Percentiles rank a stretch among this genome's conserved stretches.
Evolutionary conservation across 1,284 basidiomycete genomes (phyloP).

Genomic region (Fomitopsis schrenkii): DNA sequence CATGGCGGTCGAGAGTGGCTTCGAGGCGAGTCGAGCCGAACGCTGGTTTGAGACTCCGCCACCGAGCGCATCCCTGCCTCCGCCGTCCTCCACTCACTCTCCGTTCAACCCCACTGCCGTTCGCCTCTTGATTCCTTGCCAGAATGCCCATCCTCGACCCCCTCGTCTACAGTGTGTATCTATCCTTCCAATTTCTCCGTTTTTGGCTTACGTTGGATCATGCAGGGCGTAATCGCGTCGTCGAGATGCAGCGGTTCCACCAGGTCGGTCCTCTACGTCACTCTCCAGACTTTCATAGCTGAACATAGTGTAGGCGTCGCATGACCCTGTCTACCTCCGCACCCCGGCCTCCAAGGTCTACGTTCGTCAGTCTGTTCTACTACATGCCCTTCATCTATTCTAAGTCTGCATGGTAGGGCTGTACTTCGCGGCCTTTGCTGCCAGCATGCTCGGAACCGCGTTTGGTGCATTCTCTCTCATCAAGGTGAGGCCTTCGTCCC

Average conservation of each 20-base stretch:
- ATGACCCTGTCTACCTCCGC: slow-evolving; percentile 42
- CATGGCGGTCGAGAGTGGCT: slow-evolving; percentile 18
- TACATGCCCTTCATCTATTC: neutral
- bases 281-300: neutral
- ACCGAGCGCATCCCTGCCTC: slow-evolving; percentile 14
- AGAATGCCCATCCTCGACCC: slow-evolving; percentile 46
- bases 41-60: slow-evolving; percentile 25
- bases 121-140: slow-evolving; percentile 7
- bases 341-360: slow-evolving; percentile 44
- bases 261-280: slow-evolving; percentile 44
- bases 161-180: slow-evolving; percentile 42
- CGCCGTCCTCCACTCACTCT: slow-evolving; percentile 10
- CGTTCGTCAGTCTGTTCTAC: slow-evolving; percentile 33
- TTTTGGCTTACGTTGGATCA: neutral
- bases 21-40: slow-evolving; percentile 25
- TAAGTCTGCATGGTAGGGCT: slow-evolving; percentile 34
- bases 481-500: slow-evolving; percentile 35
- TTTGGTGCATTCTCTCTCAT: slow-evolving; percentile 48
- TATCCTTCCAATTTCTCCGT: neutral
- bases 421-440: slow-evolving; percentile 50
- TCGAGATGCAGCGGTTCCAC: slow-evolving; percentile 58
- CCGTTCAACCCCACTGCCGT: slow-evolving; percentile 16
- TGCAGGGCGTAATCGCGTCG: slow-evolving; percentile 59
- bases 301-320: slow-evolving; percentile 27
- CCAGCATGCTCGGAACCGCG: slow-evolving; percentile 48